Conservation (phyloP, 2,329 filamentous ascomycete species). For the Arthrobotrys megalospora region DNA sequence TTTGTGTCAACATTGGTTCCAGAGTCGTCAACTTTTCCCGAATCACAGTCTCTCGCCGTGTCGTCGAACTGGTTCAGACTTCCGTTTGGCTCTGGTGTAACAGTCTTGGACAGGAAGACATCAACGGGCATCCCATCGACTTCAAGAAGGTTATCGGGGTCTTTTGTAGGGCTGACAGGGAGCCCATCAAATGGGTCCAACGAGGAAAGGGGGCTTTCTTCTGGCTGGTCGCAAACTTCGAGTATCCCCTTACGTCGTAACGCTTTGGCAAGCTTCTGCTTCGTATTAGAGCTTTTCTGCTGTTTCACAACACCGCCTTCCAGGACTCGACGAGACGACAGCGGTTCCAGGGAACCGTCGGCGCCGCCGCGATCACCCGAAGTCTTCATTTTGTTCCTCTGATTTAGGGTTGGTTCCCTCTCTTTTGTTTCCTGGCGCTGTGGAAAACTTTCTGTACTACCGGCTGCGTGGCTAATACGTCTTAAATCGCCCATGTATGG, state of each 20-base stretch:
- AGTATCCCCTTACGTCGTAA: too few relatives aligned
- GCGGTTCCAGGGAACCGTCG: too few relatives aligned
- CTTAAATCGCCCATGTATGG: neutral
- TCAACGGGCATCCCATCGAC: neutral
- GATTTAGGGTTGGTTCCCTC: constrained; percentile 24
- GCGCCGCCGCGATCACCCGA: constrained; percentile 14
- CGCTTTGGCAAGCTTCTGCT: neutral
- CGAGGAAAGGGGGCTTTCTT: too few relatives aligned
- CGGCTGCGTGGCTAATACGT: neutral
- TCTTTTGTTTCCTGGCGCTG: constrained; percentile 17
- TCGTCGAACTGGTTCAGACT: neutral
- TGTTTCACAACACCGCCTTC: neutral
- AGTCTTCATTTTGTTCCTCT: constrained; percentile 17
- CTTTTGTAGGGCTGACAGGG: too few relatives aligned
- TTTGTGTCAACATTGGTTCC: neutral
- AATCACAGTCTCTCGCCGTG: neutral
- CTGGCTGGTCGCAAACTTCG: too few relatives aligned
- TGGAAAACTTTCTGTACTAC: neutral
- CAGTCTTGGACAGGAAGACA: neutral
- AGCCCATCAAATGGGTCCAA: too few relatives aligned
- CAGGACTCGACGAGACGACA: neutral
- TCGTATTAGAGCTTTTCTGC: neutral
- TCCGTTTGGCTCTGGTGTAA: neutral
- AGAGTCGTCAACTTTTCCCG: neutral
- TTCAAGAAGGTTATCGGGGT: too few relatives aligned